A percentile compares a stretch with the other conserved stretches of the same genome.
These are phyloP conservation scores for Kwoniella botswanensis DNA, from an alignment of 768 basidiomycete species.

Conservation along the genomic window DNA sequence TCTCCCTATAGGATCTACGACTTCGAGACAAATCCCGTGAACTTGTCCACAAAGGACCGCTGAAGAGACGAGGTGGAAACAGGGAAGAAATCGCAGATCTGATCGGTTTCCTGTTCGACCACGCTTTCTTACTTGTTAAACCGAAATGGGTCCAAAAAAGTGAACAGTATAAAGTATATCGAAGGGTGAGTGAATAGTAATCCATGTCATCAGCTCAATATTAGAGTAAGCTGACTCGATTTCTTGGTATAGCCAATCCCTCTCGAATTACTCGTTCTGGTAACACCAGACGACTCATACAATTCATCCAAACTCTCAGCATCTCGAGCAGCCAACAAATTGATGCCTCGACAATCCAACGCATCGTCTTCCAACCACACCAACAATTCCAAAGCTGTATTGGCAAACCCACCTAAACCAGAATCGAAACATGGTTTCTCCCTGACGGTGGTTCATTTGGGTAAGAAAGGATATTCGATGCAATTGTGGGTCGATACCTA, in stretches of 20 bases:
- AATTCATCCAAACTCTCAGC: slow-evolving; percentile 58
- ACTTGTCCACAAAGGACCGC: slow-evolving; percentile 83
- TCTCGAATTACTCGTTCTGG: slow-evolving; percentile 83
- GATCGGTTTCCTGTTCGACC: slow-evolving; percentile 93
- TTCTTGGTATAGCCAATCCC: slow-evolving; percentile 77
- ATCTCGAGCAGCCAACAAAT: slow-evolving; percentile 34
- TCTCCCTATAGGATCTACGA: slow-evolving; percentile 70
- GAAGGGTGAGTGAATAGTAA: slow-evolving; percentile 68
- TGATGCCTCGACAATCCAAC: slow-evolving; percentile 42
- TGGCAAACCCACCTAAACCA: slow-evolving; percentile 51
- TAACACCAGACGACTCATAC: slow-evolving; percentile 73
- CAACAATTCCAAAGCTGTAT: slow-evolving; percentile 32
- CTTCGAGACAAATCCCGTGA: slow-evolving; percentile 86
- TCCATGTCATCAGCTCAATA: neutral
- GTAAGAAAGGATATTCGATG: slow-evolving; percentile 87
- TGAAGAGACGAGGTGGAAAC: slow-evolving; percentile 79
- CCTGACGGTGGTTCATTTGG: slow-evolving; percentile 91
- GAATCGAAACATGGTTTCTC: slow-evolving; percentile 80
- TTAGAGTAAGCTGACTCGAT: neutral
- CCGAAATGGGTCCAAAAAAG: slow-evolving; percentile 78
- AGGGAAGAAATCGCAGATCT: slow-evolving; percentile 81
- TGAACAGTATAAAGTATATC: slow-evolving; percentile 90
- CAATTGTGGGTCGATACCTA: slow-evolving; percentile 88
- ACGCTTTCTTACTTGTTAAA: slow-evolving; percentile 89
- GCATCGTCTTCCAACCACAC: slow-evolving; percentile 27